phyloP scores from a whole-genome alignment of 2,329 filamentous ascomycete species.

The Cladosporium sp. region DNA sequence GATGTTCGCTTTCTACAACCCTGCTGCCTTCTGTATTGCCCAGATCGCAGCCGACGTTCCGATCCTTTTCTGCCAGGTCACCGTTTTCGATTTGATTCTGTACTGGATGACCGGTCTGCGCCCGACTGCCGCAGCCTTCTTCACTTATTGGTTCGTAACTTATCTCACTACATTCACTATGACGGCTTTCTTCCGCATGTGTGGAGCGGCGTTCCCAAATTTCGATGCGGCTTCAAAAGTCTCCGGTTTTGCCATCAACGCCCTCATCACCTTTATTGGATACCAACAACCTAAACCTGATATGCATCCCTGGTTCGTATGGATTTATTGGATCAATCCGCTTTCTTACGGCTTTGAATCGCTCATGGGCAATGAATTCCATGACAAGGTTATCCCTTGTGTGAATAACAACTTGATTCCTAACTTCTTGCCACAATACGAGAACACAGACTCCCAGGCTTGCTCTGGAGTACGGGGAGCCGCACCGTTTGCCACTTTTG shows the following conservation, averaged over 20 bases:
- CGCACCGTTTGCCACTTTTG: slow-evolving; percentile 48
- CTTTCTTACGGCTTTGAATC: slow-evolving; percentile 30
- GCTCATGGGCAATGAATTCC: slow-evolving; percentile 53
- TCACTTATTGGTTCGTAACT: slow-evolving; percentile 57
- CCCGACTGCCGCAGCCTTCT: slow-evolving; percentile 51
- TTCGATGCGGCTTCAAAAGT: slow-evolving; percentile 31
- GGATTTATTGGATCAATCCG: slow-evolving; percentile 56
- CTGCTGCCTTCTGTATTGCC: slow-evolving; percentile 48
- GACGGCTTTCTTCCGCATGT: slow-evolving; percentile 41
- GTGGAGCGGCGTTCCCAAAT: slow-evolving; percentile 32
- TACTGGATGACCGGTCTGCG: slow-evolving; percentile 63
- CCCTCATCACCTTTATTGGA: slow-evolving; percentile 27
- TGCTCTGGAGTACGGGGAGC: slow-evolving; percentile 53
- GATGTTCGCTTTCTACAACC: slow-evolving; percentile 37
- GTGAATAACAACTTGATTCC: slow-evolving; percentile 40
- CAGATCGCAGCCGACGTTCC: slow-evolving; percentile 50
- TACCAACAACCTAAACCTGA: slow-evolving; percentile 31
- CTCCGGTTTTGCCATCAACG: slow-evolving; percentile 26
- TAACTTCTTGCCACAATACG: slow-evolving; percentile 35
- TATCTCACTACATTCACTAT: slow-evolving; percentile 45
- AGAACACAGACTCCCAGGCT: slow-evolving; percentile 29
- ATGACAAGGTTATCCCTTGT: slow-evolving; percentile 52
- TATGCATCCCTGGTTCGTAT: slow-evolving; percentile 50
- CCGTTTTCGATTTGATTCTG: slow-evolving; percentile 53
- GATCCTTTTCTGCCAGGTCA: slow-evolving; percentile 55